Evolutionary conservation across 768 basidiomycete species (phyloP), one percentile per base, ranked within the genome.

Genomic region (Pseudohyphozyma bogoriensis): DNA sequence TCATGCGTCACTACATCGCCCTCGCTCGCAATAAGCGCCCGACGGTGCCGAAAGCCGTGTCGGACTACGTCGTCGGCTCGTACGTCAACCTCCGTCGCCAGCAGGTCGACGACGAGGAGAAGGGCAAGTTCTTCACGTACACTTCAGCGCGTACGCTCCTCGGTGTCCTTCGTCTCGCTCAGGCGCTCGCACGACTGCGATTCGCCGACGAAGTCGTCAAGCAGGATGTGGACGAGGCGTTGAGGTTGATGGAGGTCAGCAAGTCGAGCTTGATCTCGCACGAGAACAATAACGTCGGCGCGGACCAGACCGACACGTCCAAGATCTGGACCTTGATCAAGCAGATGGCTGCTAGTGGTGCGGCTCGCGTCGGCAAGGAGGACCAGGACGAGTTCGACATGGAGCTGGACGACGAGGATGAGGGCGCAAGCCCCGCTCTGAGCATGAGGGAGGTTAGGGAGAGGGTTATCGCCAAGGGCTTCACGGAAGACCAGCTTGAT

Each of bases 1-100:
- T 92, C 61, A 90, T 99, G 84, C 83, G 90, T 64, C 90, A 96
- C 72, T 99, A 93, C 74, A 96, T 99, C 68, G 93, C 92, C 10
- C 79, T 82, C 56, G 92, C 95, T 15, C 85, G 95, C 32, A 81
- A 83, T 69, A 83, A 83, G 61, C 85, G 93, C 31, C 95, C 95
- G 1, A 82, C 82, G n/a, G 91, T 99, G 12, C 89, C 92, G 5
- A 81, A 82, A 13, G 79, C 82, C 46, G 88, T 97, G 54, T 93
- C 92, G 2, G 85, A 80, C 72, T 96, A 96, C 73, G 82, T 97
- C 55, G 92, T 97, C 31, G 87, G 89, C 67, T 87, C 89, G 2
- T 97, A 97, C 71, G 95, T 97, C 57, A 87, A 88, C 49, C 81
- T 99, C 39, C 89, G 95, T 63, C 92, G 95, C 73, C 79, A 85